These are phyloP conservation scores for Knoxia roxburghii DNA, from an alignment of 257 asterid species.

Conservation along the genomic window DNA sequence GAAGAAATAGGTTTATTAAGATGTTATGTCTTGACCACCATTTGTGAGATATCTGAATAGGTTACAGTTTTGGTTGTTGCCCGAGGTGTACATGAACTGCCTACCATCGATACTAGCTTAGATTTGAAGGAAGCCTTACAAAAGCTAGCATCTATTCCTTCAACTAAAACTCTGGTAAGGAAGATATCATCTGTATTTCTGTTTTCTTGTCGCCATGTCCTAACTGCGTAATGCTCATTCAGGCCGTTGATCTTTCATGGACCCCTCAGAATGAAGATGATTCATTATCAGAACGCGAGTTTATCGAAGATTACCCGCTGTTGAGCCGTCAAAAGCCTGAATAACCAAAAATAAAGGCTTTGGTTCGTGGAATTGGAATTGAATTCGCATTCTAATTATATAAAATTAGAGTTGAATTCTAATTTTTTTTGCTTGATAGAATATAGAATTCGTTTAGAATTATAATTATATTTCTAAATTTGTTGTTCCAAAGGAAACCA, in stretches of 20 bases:
- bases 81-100: conserved; percentile 63
- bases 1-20: too few species aligned
- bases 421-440: too few species aligned
- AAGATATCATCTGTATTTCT: conserved; percentile 24
- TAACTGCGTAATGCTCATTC: conserved; percentile 9
- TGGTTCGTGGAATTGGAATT: too few species aligned
- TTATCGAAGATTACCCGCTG: conserved; percentile 78
- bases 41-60: conserved; percentile 24
- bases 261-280: conserved; percentile 90
- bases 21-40: too few species aligned
- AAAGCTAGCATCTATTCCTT: conserved; percentile 77
- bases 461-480: too few species aligned
- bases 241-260: conserved; percentile 97
- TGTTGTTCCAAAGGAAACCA: too few species aligned
- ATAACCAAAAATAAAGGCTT: too few species aligned
- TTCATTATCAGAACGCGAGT: conserved; percentile 71
- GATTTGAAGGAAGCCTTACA: conserved; percentile 88
- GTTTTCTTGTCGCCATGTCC: conserved; percentile 7
- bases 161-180: conserved; percentile 69
- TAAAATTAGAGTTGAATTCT: too few species aligned
- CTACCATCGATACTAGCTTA: conserved; percentile 57
- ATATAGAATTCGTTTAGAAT: too few species aligned
- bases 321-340: conserved; percentile 66
- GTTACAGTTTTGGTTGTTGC: conserved; percentile 96
- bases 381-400: too few species aligned